Evolutionary conservation across 2,329 filamentous ascomycete species (phyloP), one percentile per base, ranked within the genome.

Genomic region (Botryosphaeria dothidea): DNA sequence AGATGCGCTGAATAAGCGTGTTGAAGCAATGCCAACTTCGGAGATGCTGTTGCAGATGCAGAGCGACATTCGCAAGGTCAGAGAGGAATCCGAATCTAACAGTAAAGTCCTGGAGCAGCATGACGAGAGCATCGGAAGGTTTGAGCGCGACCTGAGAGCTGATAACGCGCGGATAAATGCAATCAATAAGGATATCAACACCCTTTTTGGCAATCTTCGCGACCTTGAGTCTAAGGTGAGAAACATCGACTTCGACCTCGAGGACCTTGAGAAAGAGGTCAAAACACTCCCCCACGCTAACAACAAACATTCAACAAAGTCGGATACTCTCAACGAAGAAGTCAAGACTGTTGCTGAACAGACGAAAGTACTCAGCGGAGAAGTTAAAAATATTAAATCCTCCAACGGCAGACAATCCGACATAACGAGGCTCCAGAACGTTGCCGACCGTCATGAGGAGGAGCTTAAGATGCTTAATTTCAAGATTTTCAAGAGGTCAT

Each of bases 131-230:
- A 34, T 45, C 21, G 41, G 13, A 17, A 60, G 41, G n/a, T 17
- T 8, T 11, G 56, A 46, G 43, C 56, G 38, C 5, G 56, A 60
- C 25, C 19, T 60, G n/a, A 13, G 6, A 11, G 25, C 41, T n/a
- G 56, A 60, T n/a, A 60, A 60, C 56, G 23, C 17, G 11, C 56
- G 56, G 3, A 60, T 60, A 19, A 60, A 60, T 13, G 38, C 31
- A n/a, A 17, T 34, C 25, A 60, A 34, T 13, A 27, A 46, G 6
- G 56, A 60, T 23, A 23, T 60, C n/a, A 34, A 27, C 27, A n/a
- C 31, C 17, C 36, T 60, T 11, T 15, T 5, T 15, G 38, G 11
- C 31, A 8, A 25, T 17, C 1, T 58, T 13, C 15, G 5, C 3
- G 13, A 43, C 17, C 38, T 58, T 25, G 19, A 36, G 8, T 8